Conservation (phyloP, 2,329 filamentous ascomycete genomes). For the Exophiala sp. region DNA sequence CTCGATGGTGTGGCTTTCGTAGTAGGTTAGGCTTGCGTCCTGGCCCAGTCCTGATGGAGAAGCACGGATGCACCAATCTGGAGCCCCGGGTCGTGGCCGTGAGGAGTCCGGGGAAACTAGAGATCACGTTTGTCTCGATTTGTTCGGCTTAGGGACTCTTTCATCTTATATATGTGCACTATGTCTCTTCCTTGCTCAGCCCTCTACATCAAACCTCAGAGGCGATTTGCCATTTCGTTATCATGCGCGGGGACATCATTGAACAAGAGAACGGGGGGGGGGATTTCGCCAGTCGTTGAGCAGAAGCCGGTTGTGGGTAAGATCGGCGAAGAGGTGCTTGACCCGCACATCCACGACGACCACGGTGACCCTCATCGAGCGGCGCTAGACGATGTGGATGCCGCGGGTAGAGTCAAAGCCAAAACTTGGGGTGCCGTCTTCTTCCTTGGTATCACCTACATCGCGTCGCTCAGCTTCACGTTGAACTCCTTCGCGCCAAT, state of each 20-base stretch:
- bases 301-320: not conserved
- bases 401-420: not conserved
- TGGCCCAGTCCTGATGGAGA: not conserved
- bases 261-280: not conserved
- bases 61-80: not conserved
- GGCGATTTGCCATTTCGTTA: not conserved
- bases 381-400: constrained; percentile 1
- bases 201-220: not conserved
- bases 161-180: not conserved
- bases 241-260: not conserved
- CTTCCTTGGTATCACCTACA: not conserved
- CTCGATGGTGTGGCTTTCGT: not conserved
- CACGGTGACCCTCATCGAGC: constrained; percentile 2
- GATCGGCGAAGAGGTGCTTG: constrained; percentile 3
- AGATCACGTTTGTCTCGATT: not conserved
- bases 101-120: not conserved
- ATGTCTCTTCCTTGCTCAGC: not conserved
- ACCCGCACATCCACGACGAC: constrained; percentile 4
- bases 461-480: constrained; percentile 1
- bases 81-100: not conserved
- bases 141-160: not conserved
- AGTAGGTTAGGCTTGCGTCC: not conserved
- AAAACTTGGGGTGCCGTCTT: constrained; percentile 2
- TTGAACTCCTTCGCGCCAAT: not conserved
- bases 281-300: not conserved